Evolutionary conservation across 192 early-diverging fungal genomes (phyloP).

Genomic region (Geranomyces variabilis): DNA sequence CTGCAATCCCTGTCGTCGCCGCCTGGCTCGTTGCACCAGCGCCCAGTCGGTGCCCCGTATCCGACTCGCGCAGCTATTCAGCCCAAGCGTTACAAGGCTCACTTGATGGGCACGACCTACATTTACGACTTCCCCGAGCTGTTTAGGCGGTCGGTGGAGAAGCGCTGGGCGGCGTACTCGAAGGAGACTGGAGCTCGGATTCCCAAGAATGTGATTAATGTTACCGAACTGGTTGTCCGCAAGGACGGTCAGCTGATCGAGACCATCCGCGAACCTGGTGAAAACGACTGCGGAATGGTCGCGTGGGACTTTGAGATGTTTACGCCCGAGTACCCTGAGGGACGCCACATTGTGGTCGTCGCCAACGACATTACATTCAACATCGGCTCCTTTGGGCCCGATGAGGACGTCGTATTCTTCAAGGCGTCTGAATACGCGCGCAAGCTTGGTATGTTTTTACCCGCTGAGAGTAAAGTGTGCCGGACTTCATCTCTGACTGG

Average conservation of each 20-base stretch:
- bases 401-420: slow-evolving; percentile 90
- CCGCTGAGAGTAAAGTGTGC: no score
- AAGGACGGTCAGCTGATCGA: slow-evolving; percentile 76
- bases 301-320: slow-evolving; percentile 86
- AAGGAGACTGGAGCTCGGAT: slow-evolving; percentile 31
- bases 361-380: slow-evolving; percentile 98
- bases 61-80: slow-evolving; percentile 95
- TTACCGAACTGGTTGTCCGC: slow-evolving; percentile 87
- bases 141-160: slow-evolving; percentile 85
- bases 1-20: slow-evolving; percentile 79
- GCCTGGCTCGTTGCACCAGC: slow-evolving; percentile 80
- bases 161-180: slow-evolving; percentile 67
- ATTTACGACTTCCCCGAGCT: slow-evolving; percentile 99
- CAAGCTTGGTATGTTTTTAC: slow-evolving; percentile 42
- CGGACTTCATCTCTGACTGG: no score
- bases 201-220: slow-evolving; percentile 71
- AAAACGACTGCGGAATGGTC: slow-evolving; percentile 96
- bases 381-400: slow-evolving; percentile 95
- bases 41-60: slow-evolving; percentile 80
- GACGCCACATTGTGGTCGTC: slow-evolving; percentile 87
- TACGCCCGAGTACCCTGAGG: slow-evolving; percentile 93
- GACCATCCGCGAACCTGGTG: slow-evolving; percentile 77
- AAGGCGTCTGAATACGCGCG: slow-evolving; percentile 91
- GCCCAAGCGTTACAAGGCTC: slow-evolving; percentile 96
- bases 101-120: slow-evolving; percentile 96